Percentiles rank a stretch among this genome's conserved stretches.
phyloP scores from a whole-genome alignment of 441 rosid species.

The Metrosideros polymorpha region DNA sequence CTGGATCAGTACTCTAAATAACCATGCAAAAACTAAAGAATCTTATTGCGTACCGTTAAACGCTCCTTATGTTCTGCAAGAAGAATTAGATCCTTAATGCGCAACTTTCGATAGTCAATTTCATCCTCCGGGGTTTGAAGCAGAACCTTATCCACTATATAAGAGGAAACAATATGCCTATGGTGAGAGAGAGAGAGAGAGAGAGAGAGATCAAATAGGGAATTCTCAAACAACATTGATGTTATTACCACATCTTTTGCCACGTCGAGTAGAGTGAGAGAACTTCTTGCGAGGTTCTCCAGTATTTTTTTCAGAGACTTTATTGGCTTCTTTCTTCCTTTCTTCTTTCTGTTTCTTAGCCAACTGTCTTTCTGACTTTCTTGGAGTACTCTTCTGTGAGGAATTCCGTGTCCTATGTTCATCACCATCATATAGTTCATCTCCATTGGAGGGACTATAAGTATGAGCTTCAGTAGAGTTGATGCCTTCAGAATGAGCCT shows the following conservation, averaged over 20 bases:
- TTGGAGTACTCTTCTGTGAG: constrained; percentile 18
- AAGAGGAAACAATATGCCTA: neutral
- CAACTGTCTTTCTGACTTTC: constrained; percentile 28
- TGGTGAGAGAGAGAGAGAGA: neutral
- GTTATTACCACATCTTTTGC: constrained; percentile 41
- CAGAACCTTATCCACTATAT: constrained; percentile 50
- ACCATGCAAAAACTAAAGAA: neutral
- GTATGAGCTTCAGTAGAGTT: constrained; percentile 12
- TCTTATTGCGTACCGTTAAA: constrained; percentile 28
- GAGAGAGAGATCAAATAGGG: neutral
- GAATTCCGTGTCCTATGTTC: constrained; percentile 17
- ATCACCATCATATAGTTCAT: constrained; percentile 23
- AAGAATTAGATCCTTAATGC: constrained; percentile 62
- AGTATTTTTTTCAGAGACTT: constrained; percentile 23
- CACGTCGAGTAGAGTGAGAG: constrained; percentile 65
- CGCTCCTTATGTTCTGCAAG: constrained; percentile 61
- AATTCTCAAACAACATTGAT: neutral
- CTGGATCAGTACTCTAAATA: neutral
- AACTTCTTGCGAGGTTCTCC: constrained; percentile 51
- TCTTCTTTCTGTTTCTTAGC: constrained; percentile 15
- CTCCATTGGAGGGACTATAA: constrained; percentile 13
- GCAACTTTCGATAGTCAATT: constrained; percentile 40
- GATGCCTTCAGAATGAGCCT: constrained; percentile 10
- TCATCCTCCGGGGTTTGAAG: constrained; percentile 77
- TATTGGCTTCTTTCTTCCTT: constrained; percentile 33